phyloP scores from a whole-genome alignment of 139 green algal species.

The Zygnema cylindricum region DNA sequence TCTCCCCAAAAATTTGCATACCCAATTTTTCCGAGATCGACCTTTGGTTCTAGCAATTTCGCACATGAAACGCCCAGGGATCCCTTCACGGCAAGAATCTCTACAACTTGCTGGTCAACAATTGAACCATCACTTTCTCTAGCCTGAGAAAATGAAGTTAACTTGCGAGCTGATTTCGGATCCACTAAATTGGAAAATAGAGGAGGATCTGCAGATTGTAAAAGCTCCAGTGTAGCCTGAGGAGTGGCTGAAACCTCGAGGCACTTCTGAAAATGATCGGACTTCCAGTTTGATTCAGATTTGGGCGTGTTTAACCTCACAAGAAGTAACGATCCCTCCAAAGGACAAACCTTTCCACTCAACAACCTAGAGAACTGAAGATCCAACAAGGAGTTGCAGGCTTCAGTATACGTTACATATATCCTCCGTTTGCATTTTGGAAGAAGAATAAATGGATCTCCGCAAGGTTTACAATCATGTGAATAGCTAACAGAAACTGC shows the following conservation, averaged over 20 bases:
- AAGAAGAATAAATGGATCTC: background rate
- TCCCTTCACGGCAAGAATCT: background rate
- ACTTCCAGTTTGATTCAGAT: no score
- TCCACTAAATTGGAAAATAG: no score
- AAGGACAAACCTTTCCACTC: background rate
- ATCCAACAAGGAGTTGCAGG: background rate
- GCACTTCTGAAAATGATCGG: no score
- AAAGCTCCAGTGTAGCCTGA: no score
- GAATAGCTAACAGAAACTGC: background rate
- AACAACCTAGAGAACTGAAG: background rate
- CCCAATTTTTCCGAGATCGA: conserved; percentile 24
- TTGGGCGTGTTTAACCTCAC: background rate
- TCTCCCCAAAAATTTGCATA: conserved; percentile 19
- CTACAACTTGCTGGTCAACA: background rate
- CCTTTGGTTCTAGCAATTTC: background rate
- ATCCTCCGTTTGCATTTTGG: background rate
- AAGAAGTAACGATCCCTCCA: background rate
- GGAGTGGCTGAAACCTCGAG: no score
- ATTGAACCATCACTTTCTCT: no score
- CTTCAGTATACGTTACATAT: background rate
- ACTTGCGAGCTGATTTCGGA: no score
- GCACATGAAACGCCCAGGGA: background rate
- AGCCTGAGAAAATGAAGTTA: no score
- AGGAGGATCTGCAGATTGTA: no score
- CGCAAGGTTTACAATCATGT: background rate